Base-by-base conservation (phyloP, 2,329 filamentous ascomycete genomes). In the Calonectria henricotiae region DNA sequence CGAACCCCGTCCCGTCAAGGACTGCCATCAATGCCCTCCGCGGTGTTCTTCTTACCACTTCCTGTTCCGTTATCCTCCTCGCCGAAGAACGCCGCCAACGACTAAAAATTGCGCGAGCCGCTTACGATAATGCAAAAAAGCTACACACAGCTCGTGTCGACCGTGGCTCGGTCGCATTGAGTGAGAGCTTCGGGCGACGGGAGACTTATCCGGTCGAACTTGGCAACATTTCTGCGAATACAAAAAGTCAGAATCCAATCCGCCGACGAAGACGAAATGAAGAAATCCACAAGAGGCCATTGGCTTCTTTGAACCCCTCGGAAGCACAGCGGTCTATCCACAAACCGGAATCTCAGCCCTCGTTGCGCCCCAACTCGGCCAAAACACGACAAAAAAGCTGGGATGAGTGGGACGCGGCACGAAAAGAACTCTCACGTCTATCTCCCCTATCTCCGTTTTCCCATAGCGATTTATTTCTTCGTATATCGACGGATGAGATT, bases 71-170 rank as follows among this genome's bases (percentile, higher is more conserved):
- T 66, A 84, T 86, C 61, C 78, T 88, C 30, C 81, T 90, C 66
- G 83, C 88, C 68, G 88, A 90, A 79, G 88, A 90, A 78, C 87
- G 87, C 58, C 85, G 88, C 69, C 86, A 87, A 68, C 85, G 87
- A 30, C 86, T 89, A 71, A 86, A 86, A 65, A 82, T 87, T 51
- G 84, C 87, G 39, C 83, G 83, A 51, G 82, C 86, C 23, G 86
- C 87, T 17, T 82, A 88, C 41, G 83, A 87, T 4, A 90, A 90
- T 82, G 87, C 85, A 25, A 82, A 86, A 65, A 88, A 85, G 67
- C 77, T 89, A 11, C 87, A 85, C 67, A 83, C 82, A 5, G 80
- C 79, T 58, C 79, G 80, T 70, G 79, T 72, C 32, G 78, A 78
- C 32, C 79, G 78, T 30, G 78, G 77, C 20, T 76, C 81, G 6